A percentile compares a stretch with the other conserved stretches of the same genome.
Conservation (phyloP, 1,284 basidiomycete species). For the Ustilago xerochloae region DNA sequence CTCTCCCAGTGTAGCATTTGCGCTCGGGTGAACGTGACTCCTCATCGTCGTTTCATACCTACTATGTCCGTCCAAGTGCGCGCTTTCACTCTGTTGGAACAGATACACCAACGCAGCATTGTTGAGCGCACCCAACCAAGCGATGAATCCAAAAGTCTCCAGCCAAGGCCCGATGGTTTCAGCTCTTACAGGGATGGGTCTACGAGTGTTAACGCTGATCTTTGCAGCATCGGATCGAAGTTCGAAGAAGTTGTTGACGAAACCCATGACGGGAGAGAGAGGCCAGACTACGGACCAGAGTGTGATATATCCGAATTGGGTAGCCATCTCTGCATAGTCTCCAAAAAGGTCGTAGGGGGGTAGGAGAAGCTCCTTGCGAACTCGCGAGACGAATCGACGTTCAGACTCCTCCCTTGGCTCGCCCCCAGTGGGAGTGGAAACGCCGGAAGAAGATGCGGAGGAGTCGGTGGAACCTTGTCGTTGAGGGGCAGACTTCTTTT, state of each 20-base stretch:
- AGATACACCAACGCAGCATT: conserved; percentile 60
- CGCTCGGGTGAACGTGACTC: conserved; percentile 35
- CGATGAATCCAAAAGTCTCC: conserved; percentile 74
- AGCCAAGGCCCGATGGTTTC: conserved; percentile 96
- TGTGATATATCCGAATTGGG: conserved; percentile 81
- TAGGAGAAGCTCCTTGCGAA: conserved; percentile 80
- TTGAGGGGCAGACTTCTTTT: conserved; percentile 10
- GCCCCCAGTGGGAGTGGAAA: conserved; percentile 9
- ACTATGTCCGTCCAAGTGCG: conserved; percentile 37
- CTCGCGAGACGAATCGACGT: conserved; percentile 78
- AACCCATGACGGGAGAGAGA: conserved; percentile 74
- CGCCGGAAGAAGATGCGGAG: conserved; percentile 20
- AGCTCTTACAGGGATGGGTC: conserved; percentile 84
- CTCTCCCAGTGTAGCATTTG: background rate
- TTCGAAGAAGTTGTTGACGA: conserved; percentile 86
- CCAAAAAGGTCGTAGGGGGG: conserved; percentile 76
- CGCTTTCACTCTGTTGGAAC: conserved; percentile 49
- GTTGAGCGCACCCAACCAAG: conserved; percentile 57
- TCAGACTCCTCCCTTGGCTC: conserved; percentile 73
- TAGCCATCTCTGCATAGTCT: conserved; percentile 96
- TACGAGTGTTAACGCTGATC: conserved; percentile 83
- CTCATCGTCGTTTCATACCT: conserved; percentile 57
- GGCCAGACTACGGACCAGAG: conserved; percentile 97
- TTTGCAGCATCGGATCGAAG: conserved; percentile 94
- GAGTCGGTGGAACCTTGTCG: conserved; percentile 10